A percentile compares a stretch with the other conserved stretches of the same genome.
phyloP scores from a whole-genome alignment of 2,329 filamentous ascomycete species.

The Didymella glomerata region DNA sequence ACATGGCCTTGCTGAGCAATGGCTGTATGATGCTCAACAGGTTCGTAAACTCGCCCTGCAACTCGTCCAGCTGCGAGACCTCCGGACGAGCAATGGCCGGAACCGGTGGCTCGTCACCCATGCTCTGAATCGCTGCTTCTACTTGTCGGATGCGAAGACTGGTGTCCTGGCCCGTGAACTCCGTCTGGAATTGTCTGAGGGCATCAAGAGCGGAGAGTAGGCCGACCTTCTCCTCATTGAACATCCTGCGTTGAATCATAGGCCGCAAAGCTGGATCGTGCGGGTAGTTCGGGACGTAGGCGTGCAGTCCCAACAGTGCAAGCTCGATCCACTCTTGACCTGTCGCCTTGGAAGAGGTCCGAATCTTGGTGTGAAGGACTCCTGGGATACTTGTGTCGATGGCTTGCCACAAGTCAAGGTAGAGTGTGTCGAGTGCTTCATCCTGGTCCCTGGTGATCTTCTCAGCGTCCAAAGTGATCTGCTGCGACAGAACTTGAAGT shows the following conservation, averaged over 20 bases:
- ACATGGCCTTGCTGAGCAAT: slow-evolving; percentile 36
- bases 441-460: slow-evolving; percentile 45
- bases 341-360: slow-evolving; percentile 3
- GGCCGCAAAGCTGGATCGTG: slow-evolving; percentile 78
- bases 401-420: slow-evolving; percentile 33
- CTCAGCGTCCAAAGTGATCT: slow-evolving; percentile 46
- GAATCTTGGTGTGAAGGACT: slow-evolving; percentile 43
- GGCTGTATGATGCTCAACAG: slow-evolving; percentile 61
- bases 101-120: slow-evolving; percentile 73
- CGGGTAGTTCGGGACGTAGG: slow-evolving; percentile 86
- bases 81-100: slow-evolving; percentile 76
- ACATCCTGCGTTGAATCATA: slow-evolving; percentile 69
- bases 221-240: slow-evolving; percentile 64
- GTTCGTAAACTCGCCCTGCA: slow-evolving; percentile 86
- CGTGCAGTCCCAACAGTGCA: slow-evolving; percentile 74
- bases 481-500: slow-evolving; percentile 49
- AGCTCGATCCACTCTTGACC: slow-evolving; percentile 74
- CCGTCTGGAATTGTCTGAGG: slow-evolving; percentile 70
- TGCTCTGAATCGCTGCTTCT: slow-evolving; percentile 65
- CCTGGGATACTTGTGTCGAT: slow-evolving; percentile 28
- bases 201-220: slow-evolving; percentile 67
- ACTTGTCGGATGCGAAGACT: slow-evolving; percentile 73
- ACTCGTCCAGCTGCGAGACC: slow-evolving; percentile 69
- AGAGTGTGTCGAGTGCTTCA: slow-evolving; percentile 38
- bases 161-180: slow-evolving; percentile 72